A percentile compares a stretch with the other conserved stretches of the same genome.
phyloP scores from a whole-genome alignment of 805 yeast species.

The Starmerella cellae region DNA sequence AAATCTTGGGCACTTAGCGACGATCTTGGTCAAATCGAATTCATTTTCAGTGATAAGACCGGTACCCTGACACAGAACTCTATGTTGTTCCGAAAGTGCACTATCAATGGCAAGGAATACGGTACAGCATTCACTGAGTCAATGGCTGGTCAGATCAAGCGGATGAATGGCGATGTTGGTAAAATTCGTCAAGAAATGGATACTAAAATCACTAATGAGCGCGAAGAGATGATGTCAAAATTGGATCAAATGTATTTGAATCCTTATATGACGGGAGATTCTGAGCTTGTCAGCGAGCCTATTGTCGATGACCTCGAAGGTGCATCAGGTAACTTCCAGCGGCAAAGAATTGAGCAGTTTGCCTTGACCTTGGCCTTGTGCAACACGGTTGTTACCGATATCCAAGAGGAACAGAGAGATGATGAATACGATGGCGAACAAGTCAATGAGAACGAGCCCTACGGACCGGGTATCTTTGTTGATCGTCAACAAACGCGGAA shows the following conservation, averaged over 20 bases:
- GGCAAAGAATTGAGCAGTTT: slow-evolving; percentile 40
- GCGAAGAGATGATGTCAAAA: slow-evolving; percentile 35
- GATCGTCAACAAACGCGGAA: neutral
- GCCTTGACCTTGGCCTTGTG: slow-evolving; percentile 58
- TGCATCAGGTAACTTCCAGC: slow-evolving; percentile 32
- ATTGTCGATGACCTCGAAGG: slow-evolving; percentile 42
- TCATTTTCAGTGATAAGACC: slow-evolving; percentile 69
- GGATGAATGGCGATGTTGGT: slow-evolving; percentile 39
- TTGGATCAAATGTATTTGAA: slow-evolving; percentile 31
- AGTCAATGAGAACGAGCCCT: neutral
- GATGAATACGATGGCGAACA: neutral
- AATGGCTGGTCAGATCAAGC: slow-evolving; percentile 53
- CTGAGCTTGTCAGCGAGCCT: slow-evolving; percentile 40
- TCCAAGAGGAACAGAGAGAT: neutral
- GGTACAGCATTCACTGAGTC: slow-evolving; percentile 73
- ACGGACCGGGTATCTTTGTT: neutral
- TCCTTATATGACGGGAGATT: slow-evolving; percentile 32
- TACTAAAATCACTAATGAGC: slow-evolving; percentile 33
- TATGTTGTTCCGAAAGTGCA: slow-evolving; percentile 70
- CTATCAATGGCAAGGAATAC: slow-evolving; percentile 52
- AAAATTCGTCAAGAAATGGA: slow-evolving; percentile 35
- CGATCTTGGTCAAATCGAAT: slow-evolving; percentile 74
- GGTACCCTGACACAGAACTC: slow-evolving; percentile 74
- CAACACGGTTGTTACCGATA: slow-evolving; percentile 60
- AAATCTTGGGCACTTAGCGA: slow-evolving; percentile 75